Percentiles rank a stretch among this genome's conserved stretches.
Conservation (phyloP, 2,329 filamentous ascomycete species). For the Sarocladium brachiariae region DNA sequence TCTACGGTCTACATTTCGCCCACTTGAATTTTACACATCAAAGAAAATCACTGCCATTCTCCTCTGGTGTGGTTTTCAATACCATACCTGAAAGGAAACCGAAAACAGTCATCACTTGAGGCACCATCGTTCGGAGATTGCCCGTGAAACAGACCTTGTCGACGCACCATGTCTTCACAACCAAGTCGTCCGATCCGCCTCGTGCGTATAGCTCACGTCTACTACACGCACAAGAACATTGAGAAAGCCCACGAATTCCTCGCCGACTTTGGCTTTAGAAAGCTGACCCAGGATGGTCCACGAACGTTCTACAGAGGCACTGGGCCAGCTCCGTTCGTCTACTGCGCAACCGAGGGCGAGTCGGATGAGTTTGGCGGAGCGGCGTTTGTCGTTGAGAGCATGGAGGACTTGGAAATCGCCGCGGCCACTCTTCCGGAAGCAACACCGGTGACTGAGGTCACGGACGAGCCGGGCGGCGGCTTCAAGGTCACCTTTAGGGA, state of each 20-base stretch:
- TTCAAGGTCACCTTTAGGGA: constrained; percentile 27
- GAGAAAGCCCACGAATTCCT: constrained; percentile 34
- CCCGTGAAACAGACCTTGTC: no score
- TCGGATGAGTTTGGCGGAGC: constrained; percentile 48
- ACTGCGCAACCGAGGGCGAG: constrained; percentile 43
- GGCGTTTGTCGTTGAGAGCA: constrained; percentile 49
- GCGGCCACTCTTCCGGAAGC: constrained; percentile 38
- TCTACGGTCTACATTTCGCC: not conserved
- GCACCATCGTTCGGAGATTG: no score
- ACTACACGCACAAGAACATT: constrained; percentile 41
- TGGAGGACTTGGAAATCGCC: constrained; percentile 47
- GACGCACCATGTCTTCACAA: no score
- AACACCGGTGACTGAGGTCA: constrained; percentile 38
- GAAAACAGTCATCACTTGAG: no score
- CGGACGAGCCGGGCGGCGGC: constrained; percentile 33
- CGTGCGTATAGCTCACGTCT: constrained; percentile 31
- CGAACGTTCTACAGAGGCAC: constrained; percentile 55
- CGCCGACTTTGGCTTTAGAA: constrained; percentile 41
- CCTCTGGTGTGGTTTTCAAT: no score
- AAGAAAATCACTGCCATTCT: no score
- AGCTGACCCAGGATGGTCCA: constrained; percentile 29
- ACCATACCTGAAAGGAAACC: no score
- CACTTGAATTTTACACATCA: no score
- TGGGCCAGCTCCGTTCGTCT: constrained; percentile 51
- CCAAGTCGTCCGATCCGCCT: no score